phyloP scores from a whole-genome alignment of 495 filamentous ascomycete species.

The Talaromyces wortmannii region DNA sequence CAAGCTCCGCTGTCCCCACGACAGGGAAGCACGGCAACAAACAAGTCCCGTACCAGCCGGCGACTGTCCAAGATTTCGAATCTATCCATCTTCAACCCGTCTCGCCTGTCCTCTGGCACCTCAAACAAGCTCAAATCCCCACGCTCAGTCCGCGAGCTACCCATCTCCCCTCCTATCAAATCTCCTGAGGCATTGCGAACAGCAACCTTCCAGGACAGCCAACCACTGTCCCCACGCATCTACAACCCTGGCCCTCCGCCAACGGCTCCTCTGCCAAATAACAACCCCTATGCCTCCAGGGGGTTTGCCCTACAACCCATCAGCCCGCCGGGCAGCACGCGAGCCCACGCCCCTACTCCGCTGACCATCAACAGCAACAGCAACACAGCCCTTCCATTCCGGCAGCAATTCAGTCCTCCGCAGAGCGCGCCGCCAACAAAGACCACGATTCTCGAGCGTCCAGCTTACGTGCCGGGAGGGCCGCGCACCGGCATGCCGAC shows the following conservation, averaged over 20 bases:
- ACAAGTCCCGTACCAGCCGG: slow-evolving; percentile 21
- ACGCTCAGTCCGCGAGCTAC: slow-evolving; percentile 44
- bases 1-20: slow-evolving; percentile 1
- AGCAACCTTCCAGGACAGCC: slow-evolving; percentile 40
- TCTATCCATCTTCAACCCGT: slow-evolving; percentile 50
- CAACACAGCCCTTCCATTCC: slow-evolving; percentile 48
- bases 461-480: slow-evolving; percentile 43
- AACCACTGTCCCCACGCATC: slow-evolving; percentile 49
- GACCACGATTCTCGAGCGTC: slow-evolving; percentile 71
- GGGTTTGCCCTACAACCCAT: slow-evolving; percentile 10
- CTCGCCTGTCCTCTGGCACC: slow-evolving; percentile 50
- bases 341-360: slow-evolving; percentile 23
- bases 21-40: slow-evolving; percentile 1
- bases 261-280: slow-evolving; percentile 20
- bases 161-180: slow-evolving; percentile 51
- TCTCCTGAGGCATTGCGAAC: slow-evolving; percentile 35
- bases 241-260: slow-evolving; percentile 55
- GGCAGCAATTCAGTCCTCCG: slow-evolving; percentile 36
- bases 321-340: slow-evolving; percentile 10
- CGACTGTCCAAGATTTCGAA: slow-evolving; percentile 40
- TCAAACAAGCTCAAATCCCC: slow-evolving; percentile 43
- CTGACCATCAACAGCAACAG: slow-evolving; percentile 26
- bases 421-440: slow-evolving; percentile 61
- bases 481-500: slow-evolving; percentile 70
- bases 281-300: slow-evolving; percentile 7